Evolutionary conservation across 2,329 filamentous ascomycete species (phyloP), one percentile per base, ranked within the genome.

Genomic region (Fusarium dlaminii): DNA sequence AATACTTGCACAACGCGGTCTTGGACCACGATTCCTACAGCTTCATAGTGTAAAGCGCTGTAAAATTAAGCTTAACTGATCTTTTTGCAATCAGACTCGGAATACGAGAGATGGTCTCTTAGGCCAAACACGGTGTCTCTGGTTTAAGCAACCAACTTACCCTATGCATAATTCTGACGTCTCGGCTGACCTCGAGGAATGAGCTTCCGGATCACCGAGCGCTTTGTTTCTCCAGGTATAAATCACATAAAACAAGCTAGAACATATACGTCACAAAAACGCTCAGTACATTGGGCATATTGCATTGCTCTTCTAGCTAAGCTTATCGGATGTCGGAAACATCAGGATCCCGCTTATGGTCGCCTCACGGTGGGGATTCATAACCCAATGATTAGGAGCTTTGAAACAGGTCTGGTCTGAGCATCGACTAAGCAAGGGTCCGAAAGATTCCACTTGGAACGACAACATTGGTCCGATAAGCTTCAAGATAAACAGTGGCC

Each of bases 221-320:
- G 12, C 2, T 29, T 22, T 8, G 5, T 9, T 48, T 48, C 20
- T 6, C 3, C 4, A 4, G 14, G 4, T 8, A 6, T 3, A 4
- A 8, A n/a, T 12, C 7, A 17, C 7, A 48, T 6, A 8, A 30
- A 4, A 5, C 0, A 6, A 30, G 3, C 11, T 3, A 15, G 6
- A 22, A 15, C 0, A 48, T 22, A n/a, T 11, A 12, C 2, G 7
- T 4, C 2, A 10, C 14, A 3, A 4, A 32, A 36, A 10, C 4
- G 9, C 11, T 4, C 3, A 10, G 0, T 2, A 10, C 6, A 9
- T 14, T n/a, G 3, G 8, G 0, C 22, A 10, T n/a, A 8, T 51
- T 3, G 8, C 13, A 5, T 22, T 18, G 24, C 4, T 14, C 13
- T 11, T 52, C 1, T 2, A 8, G 9, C 18, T 3, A 0, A 36